These are phyloP conservation scores for Globomyces pollinis-pini DNA, from an alignment of 192 early-diverging fungal genomes.

Conservation along the genomic window DNA sequence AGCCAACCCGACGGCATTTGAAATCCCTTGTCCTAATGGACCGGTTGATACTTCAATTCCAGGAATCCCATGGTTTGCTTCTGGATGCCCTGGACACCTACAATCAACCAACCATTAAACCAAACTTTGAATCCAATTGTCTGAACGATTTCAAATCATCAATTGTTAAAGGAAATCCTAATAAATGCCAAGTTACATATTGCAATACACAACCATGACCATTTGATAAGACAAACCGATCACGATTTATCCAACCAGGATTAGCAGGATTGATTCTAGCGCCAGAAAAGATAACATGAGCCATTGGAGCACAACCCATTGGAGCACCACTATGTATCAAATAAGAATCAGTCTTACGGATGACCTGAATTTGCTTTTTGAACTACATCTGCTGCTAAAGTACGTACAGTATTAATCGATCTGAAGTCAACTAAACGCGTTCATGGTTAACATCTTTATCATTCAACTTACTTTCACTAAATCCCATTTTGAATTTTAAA, in stretches of 20 bases:
- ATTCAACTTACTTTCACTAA: too few species aligned
- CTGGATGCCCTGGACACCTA: slow-evolving; percentile 95
- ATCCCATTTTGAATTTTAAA: too few species aligned
- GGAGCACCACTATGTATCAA: slow-evolving; percentile 79
- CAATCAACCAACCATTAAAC: slow-evolving; percentile 4
- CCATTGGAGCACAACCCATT: slow-evolving; percentile 96
- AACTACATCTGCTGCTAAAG: slow-evolving; percentile 80
- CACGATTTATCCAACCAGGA: slow-evolving; percentile 87
- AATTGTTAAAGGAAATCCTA: slow-evolving; percentile 79
- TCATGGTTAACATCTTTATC: too few species aligned
- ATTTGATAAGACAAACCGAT: slow-evolving; percentile 96
- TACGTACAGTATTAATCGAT: slow-evolving; percentile 84
- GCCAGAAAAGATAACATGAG: slow-evolving; percentile 77
- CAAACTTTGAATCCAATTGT: slow-evolving; percentile 71
- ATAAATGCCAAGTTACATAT: slow-evolving; percentile 82
- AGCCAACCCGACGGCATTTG: slow-evolving; percentile 89
- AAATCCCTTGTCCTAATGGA: slow-evolving; percentile 90
- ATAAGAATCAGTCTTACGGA: slow-evolving; percentile 30
- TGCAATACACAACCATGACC: slow-evolving; percentile 94
- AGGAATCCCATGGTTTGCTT: slow-evolving; percentile 66
- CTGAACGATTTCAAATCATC: slow-evolving; percentile 90
- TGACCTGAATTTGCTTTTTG: slow-evolving; percentile 89
- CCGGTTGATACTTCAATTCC: slow-evolving; percentile 98
- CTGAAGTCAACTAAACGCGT: neutral
- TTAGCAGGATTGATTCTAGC: slow-evolving; percentile 80